Evolutionary conservation across 2,329 filamentous ascomycete genomes (phyloP).

Genomic region (Sclerotinia borealis): DNA sequence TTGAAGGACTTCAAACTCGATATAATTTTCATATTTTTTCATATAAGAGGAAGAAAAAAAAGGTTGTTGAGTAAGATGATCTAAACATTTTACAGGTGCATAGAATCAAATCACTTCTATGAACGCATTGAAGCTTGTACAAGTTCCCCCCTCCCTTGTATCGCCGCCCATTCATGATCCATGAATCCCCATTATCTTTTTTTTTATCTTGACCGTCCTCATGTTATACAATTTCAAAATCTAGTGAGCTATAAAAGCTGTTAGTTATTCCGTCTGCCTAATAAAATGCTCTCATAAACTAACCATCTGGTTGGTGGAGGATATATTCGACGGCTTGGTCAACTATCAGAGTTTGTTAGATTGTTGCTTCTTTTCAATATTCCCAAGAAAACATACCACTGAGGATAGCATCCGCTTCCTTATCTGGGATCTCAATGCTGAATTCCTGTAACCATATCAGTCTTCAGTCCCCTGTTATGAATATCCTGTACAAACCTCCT

Average conservation of each 20-base stretch:
- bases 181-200: constrained; percentile 14
- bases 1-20: background rate
- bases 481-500: constrained; percentile 60
- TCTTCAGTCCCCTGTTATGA: background rate
- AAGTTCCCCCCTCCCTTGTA: constrained; percentile 20
- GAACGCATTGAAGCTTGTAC: constrained; percentile 28
- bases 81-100: constrained; percentile 34
- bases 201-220: constrained; percentile 10
- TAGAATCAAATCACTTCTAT: constrained; percentile 28
- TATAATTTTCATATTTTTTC: background rate
- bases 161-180: constrained; percentile 14
- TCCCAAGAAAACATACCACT: constrained; percentile 51
- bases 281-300: constrained; percentile 28
- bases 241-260: constrained; percentile 29
- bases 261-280: background rate
- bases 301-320: constrained; percentile 68
- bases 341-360: constrained; percentile 41
- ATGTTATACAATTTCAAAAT: constrained; percentile 28
- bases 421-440: constrained; percentile 76
- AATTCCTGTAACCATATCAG: constrained; percentile 43
- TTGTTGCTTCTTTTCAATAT: background rate
- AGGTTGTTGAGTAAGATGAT: constrained; percentile 29
- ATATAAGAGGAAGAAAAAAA: constrained; percentile 10
- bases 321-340: constrained; percentile 74
- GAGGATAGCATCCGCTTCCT: constrained; percentile 71